Evolutionary conservation across 352 stramenopile species (phyloP).

Genomic region (Phytophthora lateralis): DNA sequence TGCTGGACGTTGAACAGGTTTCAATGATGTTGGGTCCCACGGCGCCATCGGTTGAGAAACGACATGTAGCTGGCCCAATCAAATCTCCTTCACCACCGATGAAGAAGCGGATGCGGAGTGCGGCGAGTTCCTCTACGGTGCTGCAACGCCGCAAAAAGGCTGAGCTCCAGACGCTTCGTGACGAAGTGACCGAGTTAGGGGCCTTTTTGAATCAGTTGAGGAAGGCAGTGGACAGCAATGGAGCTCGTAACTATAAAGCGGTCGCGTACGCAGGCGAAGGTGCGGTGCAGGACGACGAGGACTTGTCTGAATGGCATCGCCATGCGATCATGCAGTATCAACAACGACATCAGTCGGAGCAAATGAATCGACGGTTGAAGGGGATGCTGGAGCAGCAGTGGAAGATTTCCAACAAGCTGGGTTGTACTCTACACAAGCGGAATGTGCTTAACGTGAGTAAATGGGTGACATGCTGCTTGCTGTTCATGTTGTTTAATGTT

Average conservation of each 20-base stretch:
- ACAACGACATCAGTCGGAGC: conserved; percentile 2
- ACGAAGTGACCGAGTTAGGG: conserved; percentile 13
- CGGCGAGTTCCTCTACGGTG: conserved; percentile 21
- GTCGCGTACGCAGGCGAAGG: neutral
- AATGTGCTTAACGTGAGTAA: conserved; percentile 17
- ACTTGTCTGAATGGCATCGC: conserved; percentile 1
- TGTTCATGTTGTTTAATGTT: neutral
- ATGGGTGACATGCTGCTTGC: neutral
- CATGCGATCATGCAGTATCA: conserved; percentile 16
- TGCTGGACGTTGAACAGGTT: neutral
- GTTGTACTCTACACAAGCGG: conserved; percentile 4
- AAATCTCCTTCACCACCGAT: conserved; percentile 1
- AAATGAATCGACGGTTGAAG: conserved; percentile 13
- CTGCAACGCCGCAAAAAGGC: conserved; percentile 21
- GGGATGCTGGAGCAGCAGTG: conserved; percentile 5
- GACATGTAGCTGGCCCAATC: neutral
- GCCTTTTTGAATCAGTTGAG: conserved; percentile 1
- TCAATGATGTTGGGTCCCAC: neutral
- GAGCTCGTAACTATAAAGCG: neutral
- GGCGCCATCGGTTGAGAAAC: neutral
- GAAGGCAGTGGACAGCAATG: neutral
- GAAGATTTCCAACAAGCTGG: conserved; percentile 3
- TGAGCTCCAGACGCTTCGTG: conserved; percentile 19
- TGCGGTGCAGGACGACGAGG: neutral
- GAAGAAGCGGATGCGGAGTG: conserved; percentile 6